These are phyloP conservation scores for Phyllosticta paracitricarpa DNA, from an alignment of 2,329 filamentous ascomycete species.

Conservation along the genomic window DNA sequence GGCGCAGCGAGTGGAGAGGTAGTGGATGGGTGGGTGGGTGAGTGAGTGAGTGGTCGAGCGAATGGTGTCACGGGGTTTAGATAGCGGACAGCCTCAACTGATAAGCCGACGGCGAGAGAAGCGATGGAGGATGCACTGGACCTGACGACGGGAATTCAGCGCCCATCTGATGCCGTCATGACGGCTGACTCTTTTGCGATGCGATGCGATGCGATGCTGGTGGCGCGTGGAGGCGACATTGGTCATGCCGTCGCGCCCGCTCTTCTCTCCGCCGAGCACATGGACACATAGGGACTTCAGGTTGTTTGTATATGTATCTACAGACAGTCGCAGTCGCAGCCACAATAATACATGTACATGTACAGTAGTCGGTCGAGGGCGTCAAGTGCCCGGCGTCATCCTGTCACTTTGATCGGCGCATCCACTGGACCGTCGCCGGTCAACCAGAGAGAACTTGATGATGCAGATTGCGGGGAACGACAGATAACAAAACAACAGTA, in stretches of 20 bases:
- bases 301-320: no score
- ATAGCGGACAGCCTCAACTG: background rate
- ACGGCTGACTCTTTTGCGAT: background rate
- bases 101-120: background rate
- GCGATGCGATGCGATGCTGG: background rate
- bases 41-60: background rate
- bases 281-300: background rate
- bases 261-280: background rate
- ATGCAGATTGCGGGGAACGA: background rate
- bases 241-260: constrained; percentile 5
- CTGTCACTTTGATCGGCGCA: background rate
- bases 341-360: background rate
- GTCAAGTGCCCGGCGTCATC: background rate
- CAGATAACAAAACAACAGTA: no score
- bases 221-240: constrained; percentile 7
- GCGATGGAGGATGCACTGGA: background rate
- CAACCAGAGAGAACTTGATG: no score
- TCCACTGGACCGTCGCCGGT: no score
- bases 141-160: no score
- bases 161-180: constrained; percentile 3
- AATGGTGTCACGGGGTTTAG: background rate
- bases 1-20: background rate
- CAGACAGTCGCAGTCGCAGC: background rate
- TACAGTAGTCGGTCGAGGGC: background rate
- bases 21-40: background rate